Evolutionary conservation across 2,329 filamentous ascomycete species (phyloP).

Genomic region (Colletotrichum agaves): DNA sequence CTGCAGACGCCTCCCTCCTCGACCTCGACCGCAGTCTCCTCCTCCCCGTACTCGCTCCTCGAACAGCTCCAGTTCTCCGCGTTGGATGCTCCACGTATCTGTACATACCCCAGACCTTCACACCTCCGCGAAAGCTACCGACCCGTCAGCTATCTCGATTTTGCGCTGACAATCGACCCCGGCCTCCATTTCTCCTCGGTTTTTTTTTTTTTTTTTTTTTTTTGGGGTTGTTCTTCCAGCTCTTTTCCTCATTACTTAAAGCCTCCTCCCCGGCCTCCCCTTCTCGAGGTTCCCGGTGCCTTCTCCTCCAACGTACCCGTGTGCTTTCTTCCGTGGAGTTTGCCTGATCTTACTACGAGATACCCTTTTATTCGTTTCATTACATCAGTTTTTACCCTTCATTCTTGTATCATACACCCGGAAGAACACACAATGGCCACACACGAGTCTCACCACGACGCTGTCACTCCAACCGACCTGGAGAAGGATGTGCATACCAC

Average conservation of each 20-base stretch:
- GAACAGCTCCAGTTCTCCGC: conserved; percentile 35
- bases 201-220: no score
- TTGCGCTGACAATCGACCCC: conserved; percentile 30
- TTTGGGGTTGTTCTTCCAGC: conserved; percentile 15
- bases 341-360: conserved; percentile 20
- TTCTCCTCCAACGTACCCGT: conserved; percentile 8
- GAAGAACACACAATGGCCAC: conserved; percentile 36
- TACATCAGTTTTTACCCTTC: neutral
- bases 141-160: conserved; percentile 27
- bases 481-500: conserved; percentile 38
- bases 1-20: conserved; percentile 23
- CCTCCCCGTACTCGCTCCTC: conserved; percentile 8
- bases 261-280: conserved; percentile 23
- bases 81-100: conserved; percentile 23
- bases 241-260: conserved; percentile 35
- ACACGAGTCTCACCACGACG: conserved; percentile 21
- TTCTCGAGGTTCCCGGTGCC: neutral
- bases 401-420: conserved; percentile 13
- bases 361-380: conserved; percentile 1
- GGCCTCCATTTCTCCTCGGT: conserved; percentile 25
- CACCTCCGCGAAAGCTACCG: conserved; percentile 21
- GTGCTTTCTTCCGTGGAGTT: conserved; percentile 26
- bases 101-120: conserved; percentile 34
- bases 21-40: conserved; percentile 5
- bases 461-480: conserved; percentile 12